Percentiles rank a stretch among this genome's conserved stretches.
These are phyloP conservation scores for Phytopythium aichiense DNA, from an alignment of 352 stramenopile genomes.

Conservation along the genomic window DNA sequence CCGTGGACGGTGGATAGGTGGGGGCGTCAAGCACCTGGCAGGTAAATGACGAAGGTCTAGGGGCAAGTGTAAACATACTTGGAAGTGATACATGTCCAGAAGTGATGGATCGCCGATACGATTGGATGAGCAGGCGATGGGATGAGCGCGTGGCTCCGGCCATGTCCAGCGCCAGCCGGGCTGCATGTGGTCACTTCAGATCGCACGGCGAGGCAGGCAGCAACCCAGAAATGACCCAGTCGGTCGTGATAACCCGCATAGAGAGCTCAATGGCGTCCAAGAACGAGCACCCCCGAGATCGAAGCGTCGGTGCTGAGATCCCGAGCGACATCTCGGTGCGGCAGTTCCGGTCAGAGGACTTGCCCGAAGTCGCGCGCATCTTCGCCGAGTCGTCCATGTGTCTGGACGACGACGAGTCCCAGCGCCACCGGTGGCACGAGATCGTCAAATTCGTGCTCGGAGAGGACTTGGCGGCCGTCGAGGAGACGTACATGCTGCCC, in stretches of 20 bases:
- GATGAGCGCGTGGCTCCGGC: too few species aligned
- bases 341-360: constrained; percentile 8
- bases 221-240: too few species aligned
- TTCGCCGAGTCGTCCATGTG: constrained; percentile 8
- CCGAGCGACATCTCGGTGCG: neutral
- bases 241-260: too few species aligned
- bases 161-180: too few species aligned
- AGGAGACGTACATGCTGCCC: constrained; percentile 10
- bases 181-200: too few species aligned
- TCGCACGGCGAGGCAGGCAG: too few species aligned
- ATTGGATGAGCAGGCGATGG: too few species aligned
- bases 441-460: constrained; percentile 1
- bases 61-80: neutral
- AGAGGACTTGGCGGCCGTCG: constrained; percentile 9
- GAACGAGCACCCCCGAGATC: neutral
- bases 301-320: neutral
- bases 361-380: constrained; percentile 7
- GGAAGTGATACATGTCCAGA: neutral
- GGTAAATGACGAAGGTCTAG: neutral
- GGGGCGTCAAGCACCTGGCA: neutral
- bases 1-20: neutral
- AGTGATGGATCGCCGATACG: too few species aligned
- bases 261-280: neutral
- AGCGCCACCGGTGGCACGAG: constrained; percentile 8
- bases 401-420: constrained; percentile 9